A percentile compares a stretch with the other conserved stretches of the same genome.
Evolutionary conservation across 2,329 filamentous ascomycete genomes (phyloP).

Genomic region (Arthrobotrys conoides): DNA sequence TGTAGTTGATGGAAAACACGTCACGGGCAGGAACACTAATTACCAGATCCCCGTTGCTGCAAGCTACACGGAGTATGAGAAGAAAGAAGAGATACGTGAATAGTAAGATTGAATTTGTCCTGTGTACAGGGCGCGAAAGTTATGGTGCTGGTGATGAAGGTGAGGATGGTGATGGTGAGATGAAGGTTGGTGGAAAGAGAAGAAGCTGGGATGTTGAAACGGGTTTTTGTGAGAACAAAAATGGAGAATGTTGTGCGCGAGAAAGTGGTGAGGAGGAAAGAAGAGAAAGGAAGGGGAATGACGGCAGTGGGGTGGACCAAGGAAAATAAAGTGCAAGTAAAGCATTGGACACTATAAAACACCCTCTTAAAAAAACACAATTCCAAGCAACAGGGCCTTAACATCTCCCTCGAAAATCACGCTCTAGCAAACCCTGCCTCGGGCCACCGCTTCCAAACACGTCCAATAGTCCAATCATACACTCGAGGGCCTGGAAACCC

Average conservation of each 20-base stretch:
- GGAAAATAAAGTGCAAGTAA: constrained; percentile 53
- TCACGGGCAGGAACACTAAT: constrained; percentile 20
- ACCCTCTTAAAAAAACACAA: constrained; percentile 48
- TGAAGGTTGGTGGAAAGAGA: constrained; percentile 11
- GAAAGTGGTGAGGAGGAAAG: background rate
- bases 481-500: background rate
- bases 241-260: constrained; percentile 15
- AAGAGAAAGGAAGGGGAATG: constrained; percentile 33
- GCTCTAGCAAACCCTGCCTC: constrained; percentile 45
- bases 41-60: background rate
- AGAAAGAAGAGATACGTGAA: constrained; percentile 7
- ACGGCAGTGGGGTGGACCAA: constrained; percentile 55
- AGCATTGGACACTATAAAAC: constrained; percentile 60
- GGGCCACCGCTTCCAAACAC: constrained; percentile 28
- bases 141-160: background rate
- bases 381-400: constrained; percentile 38
- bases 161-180: background rate
- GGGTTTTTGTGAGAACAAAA: constrained; percentile 2
- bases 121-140: constrained; percentile 20
- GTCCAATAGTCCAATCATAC: constrained; percentile 16
- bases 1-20: constrained; percentile 31
- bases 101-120: constrained; percentile 15
- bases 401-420: constrained; percentile 53
- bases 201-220: constrained; percentile 16
- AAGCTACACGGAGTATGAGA: constrained; percentile 1